phyloP scores from a whole-genome alignment of 2,329 filamentous ascomycete species.

The Fusarium sp. region DNA sequence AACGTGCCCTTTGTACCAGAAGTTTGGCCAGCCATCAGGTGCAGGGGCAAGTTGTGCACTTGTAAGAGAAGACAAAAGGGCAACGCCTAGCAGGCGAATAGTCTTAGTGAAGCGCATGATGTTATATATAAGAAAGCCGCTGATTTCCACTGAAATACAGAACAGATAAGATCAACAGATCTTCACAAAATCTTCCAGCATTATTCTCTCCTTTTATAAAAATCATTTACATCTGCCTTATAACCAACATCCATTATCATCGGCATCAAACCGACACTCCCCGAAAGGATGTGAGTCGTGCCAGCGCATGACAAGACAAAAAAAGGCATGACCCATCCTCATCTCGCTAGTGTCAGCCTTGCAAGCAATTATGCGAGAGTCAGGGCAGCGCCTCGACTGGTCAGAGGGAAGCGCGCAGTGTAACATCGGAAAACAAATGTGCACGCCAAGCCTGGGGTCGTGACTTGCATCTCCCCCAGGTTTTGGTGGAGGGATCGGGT shows the following conservation, averaged over 20 bases:
- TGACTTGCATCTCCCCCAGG: not conserved
- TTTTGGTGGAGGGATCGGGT: not conserved
- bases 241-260: not conserved
- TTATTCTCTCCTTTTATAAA: not conserved
- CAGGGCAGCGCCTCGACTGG: constrained; percentile 9
- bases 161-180: not conserved
- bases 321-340: constrained; percentile 1
- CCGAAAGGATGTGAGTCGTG: constrained; percentile 13
- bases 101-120: not conserved
- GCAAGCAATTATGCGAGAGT: constrained; percentile 3
- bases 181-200: accelerated
- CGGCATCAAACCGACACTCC: constrained; percentile 29
- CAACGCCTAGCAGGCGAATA: not conserved
- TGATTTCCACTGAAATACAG: no score
- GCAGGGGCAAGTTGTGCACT: constrained; percentile 7
- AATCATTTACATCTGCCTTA: not conserved
- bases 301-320: constrained; percentile 22
- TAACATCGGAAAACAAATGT: not conserved
- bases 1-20: constrained; percentile 34
- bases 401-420: not conserved
- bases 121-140: no score
- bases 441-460: not conserved
- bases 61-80: not conserved
- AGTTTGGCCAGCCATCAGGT: constrained; percentile 36
- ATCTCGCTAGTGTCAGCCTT: not conserved